Evolutionary conservation across 345 rosid genomes (phyloP).

Genomic region (Stellera chamaejasme): DNA sequence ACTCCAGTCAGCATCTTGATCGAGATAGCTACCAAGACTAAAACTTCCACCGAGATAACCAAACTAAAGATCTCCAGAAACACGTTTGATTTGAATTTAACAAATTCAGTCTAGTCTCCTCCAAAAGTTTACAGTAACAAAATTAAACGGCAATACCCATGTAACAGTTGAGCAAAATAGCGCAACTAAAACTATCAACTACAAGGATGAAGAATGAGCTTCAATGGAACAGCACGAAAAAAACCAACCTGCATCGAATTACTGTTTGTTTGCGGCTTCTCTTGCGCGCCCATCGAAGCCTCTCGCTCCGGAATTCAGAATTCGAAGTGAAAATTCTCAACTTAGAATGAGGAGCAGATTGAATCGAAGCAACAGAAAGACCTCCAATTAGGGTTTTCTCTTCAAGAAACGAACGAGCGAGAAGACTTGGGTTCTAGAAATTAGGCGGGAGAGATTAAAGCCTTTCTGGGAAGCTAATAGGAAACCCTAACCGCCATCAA

Average conservation of each 20-base stretch:
- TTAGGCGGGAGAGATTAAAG: conserved; percentile 19
- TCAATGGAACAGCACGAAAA: conserved; percentile 11
- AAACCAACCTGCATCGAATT: conserved; percentile 83
- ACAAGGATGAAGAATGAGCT: conserved; percentile 16
- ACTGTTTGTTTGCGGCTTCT: conserved; percentile 62
- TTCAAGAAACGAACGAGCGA: conserved; percentile 16
- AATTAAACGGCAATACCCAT: neutral
- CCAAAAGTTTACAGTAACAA: neutral
- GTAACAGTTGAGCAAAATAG: conserved; percentile 4
- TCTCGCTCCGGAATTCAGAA: conserved; percentile 22
- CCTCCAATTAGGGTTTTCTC: conserved; percentile 53
- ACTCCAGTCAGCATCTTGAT: no score
- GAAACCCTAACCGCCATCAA: conserved; percentile 59
- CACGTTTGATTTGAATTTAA: neutral
- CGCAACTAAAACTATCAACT: conserved; percentile 9
- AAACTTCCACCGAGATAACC: no score
- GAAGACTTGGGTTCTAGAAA: conserved; percentile 13
- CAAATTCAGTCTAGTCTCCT: neutral
- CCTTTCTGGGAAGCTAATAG: conserved; percentile 22
- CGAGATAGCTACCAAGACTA: no score
- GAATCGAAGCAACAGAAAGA: conserved; percentile 13
- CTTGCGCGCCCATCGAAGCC: conserved; percentile 76
- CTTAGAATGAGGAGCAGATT: conserved; percentile 3
- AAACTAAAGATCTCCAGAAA: no score
- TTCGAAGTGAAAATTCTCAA: conserved; percentile 8